Evolutionary conservation across 2,329 filamentous ascomycete genomes (phyloP).

Genomic region (Conoideocrella luteorostrata): DNA sequence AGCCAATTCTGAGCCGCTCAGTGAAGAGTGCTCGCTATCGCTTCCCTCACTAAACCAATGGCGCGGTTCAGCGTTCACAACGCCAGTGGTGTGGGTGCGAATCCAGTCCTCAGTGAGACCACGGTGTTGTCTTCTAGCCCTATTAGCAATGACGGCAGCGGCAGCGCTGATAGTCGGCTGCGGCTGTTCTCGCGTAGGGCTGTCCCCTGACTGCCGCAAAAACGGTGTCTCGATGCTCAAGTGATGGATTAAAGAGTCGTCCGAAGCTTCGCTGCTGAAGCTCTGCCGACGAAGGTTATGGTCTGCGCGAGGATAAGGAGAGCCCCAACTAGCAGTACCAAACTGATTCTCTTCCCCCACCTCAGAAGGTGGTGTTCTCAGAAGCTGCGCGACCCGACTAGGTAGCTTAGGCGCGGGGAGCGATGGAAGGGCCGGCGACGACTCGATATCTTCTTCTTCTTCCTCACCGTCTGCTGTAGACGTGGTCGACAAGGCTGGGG

Average conservation of each 20-base stretch:
- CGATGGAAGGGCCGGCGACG: slow-evolving; percentile 52
- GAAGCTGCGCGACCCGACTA: slow-evolving; percentile 46
- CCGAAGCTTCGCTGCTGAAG: slow-evolving; percentile 52
- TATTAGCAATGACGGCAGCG: slow-evolving; percentile 57
- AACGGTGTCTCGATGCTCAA: slow-evolving; percentile 58
- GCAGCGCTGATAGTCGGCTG: slow-evolving; percentile 42
- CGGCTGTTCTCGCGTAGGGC: slow-evolving; percentile 23
- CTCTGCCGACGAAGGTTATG: slow-evolving; percentile 43
- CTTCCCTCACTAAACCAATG: slow-evolving; percentile 76
- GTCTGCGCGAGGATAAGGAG: slow-evolving; percentile 71
- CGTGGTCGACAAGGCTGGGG: slow-evolving; percentile 54
- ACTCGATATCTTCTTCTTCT: slow-evolving; percentile 45
- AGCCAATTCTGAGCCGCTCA: slow-evolving; percentile 58
- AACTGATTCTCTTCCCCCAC: slow-evolving; percentile 35
- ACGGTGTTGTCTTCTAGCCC: slow-evolving; percentile 50
- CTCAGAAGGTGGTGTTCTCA: slow-evolving; percentile 45
- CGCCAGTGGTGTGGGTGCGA: slow-evolving; percentile 70
- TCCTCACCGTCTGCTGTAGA: slow-evolving; percentile 54
- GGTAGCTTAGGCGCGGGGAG: slow-evolving; percentile 53
- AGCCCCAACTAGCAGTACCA: slow-evolving; percentile 82
- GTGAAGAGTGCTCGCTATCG: slow-evolving; percentile 68
- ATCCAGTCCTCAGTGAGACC: slow-evolving; percentile 82
- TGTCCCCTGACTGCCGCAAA: slow-evolving; percentile 45
- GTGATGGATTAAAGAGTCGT: slow-evolving; percentile 55
- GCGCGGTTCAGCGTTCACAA: slow-evolving; percentile 61